phyloP scores from a whole-genome alignment of 2,329 filamentous ascomycete genomes.

The Aspergillus ochraceus region DNA sequence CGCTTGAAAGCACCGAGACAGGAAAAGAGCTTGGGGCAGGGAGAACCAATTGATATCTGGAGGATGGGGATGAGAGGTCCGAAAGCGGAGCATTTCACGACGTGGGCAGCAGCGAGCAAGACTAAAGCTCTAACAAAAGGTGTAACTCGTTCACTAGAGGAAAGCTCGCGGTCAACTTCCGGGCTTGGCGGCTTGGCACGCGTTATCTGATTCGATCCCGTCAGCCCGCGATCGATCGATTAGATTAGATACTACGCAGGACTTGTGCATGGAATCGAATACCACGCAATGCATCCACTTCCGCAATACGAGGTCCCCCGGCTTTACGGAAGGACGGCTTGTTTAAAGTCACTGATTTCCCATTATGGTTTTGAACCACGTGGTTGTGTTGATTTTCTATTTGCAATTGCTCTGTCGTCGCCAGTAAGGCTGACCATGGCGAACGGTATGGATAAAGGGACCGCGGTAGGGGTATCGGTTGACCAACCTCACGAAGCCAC shows the following conservation, averaged over 20 bases:
- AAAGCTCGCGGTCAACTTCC: neutral
- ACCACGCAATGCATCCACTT: neutral
- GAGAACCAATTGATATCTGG: neutral
- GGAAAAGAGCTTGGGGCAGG: neutral
- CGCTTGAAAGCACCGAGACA: neutral
- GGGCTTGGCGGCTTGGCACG: conserved; percentile 12
- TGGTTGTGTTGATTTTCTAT: neutral
- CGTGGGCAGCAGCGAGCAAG: neutral
- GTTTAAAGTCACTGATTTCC: neutral
- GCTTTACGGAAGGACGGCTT: neutral
- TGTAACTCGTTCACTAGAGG: neutral
- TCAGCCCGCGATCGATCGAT: neutral
- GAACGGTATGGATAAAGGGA: neutral
- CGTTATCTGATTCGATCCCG: conserved; percentile 14
- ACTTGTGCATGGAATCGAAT: no score
- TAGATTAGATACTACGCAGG: conserved; percentile 1
- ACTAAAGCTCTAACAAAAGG: neutral
- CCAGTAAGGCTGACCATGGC: neutral
- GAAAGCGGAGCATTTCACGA: neutral
- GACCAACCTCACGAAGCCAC: neutral
- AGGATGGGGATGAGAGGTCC: neutral
- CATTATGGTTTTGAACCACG: neutral
- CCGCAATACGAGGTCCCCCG: neutral
- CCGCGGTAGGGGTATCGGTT: neutral
- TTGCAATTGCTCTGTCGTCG: neutral